Evolutionary conservation across 306 rosid species (phyloP), one percentile per base, ranked within the genome.

Genomic region (Lotus japonicus): DNA sequence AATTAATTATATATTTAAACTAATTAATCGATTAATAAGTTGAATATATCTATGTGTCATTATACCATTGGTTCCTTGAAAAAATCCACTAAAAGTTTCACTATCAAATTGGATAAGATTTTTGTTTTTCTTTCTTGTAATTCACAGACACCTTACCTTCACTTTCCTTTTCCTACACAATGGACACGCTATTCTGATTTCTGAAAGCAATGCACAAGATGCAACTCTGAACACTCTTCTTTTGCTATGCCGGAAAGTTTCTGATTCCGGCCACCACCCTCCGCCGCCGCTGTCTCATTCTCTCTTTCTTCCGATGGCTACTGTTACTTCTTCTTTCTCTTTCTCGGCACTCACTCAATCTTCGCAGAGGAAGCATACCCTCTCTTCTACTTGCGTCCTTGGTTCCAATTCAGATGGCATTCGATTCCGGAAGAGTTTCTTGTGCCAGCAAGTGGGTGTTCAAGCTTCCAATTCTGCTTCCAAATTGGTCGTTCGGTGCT

Each of bases 61-160:
- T 0, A 39, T 6, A 1, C n/a, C 53, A 84, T 5, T 23, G 85
- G 82, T 15, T 67, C 54, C 12, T 3, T 5, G 15, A 15, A 42
- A 56, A 44, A 69, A 15, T 49, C 35, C 45, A 11, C 58, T 68
- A 75, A 59, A 75, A 12, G 17, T 7, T 55, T 56, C 63, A 13
- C 18, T 73, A 69, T 73, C 62, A 80, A 72, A 51, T 23, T 36
- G 98, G 98, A 92, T 92, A 92, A 86, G 96, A 83, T 39, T 45
- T 9, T 26, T 68, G 3, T 53, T 58, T 55, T 39, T 36, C 64
- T 55, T 39, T 36, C 64, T 50, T 46, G 79, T 4, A 64, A 64
- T 38, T 52, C 81, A 70, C 73, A 56, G 8, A 69, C 38, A 72
- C 91, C 61, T 66, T 21, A 66, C 13, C 71, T 46, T 79, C 38